A percentile compares a stretch with the other conserved stretches of the same genome.
phyloP scores from a whole-genome alignment of 192 early-diverging fungal genomes.

The Haplosporangium gracile region DNA sequence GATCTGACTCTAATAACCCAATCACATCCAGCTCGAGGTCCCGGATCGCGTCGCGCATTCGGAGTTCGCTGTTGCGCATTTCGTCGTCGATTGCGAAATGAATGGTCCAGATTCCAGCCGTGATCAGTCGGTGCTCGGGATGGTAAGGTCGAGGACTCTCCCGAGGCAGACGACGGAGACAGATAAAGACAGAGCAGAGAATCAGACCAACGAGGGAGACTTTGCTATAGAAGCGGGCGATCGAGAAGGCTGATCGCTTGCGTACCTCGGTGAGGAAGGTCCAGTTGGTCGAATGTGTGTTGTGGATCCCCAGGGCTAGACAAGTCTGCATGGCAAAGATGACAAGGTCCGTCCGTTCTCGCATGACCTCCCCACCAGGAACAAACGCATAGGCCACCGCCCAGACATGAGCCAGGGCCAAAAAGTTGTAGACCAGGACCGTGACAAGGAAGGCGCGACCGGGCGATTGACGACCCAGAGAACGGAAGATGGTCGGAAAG shows the following conservation, averaged over 20 bases:
- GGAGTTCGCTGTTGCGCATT: conserved; percentile 78
- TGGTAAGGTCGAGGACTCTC: conserved; percentile 67
- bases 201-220: conserved; percentile 42
- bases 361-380: conserved; percentile 75
- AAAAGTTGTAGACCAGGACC: conserved; percentile 73
- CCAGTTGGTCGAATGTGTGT: conserved; percentile 22
- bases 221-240: conserved; percentile 54
- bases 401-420: conserved; percentile 80
- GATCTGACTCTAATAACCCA: conserved; percentile 80
- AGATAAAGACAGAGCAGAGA: conserved; percentile 38
- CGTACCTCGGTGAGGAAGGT: not conserved
- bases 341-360: conserved; percentile 78
- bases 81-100: conserved; percentile 85
- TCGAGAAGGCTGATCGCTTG: conserved; percentile 23
- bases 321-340: conserved; percentile 69
- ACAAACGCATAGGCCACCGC: conserved; percentile 85
- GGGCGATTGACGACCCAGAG: conserved; percentile 62
- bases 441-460: conserved; percentile 71
- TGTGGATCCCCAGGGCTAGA: conserved; percentile 64
- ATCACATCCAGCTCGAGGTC: conserved; percentile 82
- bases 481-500: conserved; percentile 67
- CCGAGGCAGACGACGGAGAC: conserved; percentile 56
- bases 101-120: conserved; percentile 83
- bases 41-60: conserved; percentile 76
- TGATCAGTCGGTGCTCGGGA: conserved; percentile 70